A percentile compares a stretch with the other conserved stretches of the same genome.
These are phyloP conservation scores for Trichosanthes truncata DNA, from an alignment of 306 rosid genomes.

Conservation along the genomic window DNA sequence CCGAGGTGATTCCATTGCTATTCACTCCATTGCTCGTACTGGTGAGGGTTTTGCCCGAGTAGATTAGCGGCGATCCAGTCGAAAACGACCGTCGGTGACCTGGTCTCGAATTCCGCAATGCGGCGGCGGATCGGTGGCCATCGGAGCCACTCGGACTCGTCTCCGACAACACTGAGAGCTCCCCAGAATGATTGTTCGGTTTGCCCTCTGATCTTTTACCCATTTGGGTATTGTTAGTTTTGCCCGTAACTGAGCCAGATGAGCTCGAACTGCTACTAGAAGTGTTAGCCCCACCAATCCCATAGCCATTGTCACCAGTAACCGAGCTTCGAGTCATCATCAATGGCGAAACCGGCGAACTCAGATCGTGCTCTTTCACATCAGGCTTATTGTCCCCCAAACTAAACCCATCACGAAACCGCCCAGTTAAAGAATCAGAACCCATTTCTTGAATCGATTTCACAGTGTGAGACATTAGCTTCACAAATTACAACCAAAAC, in stretches of 20 bases:
- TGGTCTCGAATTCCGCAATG: slow-evolving; percentile 28
- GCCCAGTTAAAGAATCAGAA: slow-evolving; percentile 32
- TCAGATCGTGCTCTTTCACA: slow-evolving; percentile 54
- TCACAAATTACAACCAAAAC: not conserved
- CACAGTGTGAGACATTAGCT: slow-evolving; percentile 29
- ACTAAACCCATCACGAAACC: slow-evolving; percentile 33
- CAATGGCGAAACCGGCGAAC: slow-evolving; percentile 46
- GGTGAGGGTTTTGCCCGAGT: slow-evolving; percentile 42
- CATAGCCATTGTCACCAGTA: slow-evolving; percentile 12
- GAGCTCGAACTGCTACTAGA: slow-evolving; percentile 48
- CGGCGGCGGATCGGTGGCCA: slow-evolving; percentile 34
- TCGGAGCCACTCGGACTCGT: slow-evolving; percentile 29
- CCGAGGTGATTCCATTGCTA: slow-evolving; percentile 23
- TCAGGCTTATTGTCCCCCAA: slow-evolving; percentile 50
- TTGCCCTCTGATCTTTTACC: slow-evolving; percentile 35
- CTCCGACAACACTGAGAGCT: slow-evolving; percentile 30
- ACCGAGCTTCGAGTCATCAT: slow-evolving; percentile 20
- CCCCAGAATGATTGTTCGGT: slow-evolving; percentile 39
- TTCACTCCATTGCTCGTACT: slow-evolving; percentile 13
- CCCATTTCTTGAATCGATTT: slow-evolving; percentile 40
- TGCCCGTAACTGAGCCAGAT: slow-evolving; percentile 45
- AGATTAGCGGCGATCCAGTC: slow-evolving; percentile 70
- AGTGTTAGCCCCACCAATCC: slow-evolving; percentile 11
- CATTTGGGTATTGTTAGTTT: slow-evolving; percentile 21
- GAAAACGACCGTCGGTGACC: slow-evolving; percentile 78